Evolutionary conservation across 2,329 filamentous ascomycete species (phyloP).

Genomic region (Fusarium decemcellulare): DNA sequence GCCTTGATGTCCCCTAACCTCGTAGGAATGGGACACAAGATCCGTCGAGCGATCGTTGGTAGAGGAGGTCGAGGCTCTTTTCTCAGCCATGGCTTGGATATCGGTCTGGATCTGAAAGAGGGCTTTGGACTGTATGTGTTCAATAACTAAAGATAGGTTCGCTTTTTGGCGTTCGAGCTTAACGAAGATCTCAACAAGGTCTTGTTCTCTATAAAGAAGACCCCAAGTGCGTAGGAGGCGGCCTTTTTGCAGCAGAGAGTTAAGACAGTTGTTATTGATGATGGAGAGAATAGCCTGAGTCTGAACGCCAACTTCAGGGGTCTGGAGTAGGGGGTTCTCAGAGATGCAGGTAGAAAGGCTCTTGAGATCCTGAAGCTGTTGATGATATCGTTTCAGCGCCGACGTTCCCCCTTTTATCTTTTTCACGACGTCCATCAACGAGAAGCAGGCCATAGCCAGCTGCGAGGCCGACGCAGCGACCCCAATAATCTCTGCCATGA

Average conservation of each 20-base stretch:
- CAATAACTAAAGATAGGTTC: conserved; percentile 20
- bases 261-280: conserved; percentile 24
- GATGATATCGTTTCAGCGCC: conserved; percentile 32
- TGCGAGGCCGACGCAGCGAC: conserved; percentile 40
- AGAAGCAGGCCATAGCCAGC: conserved; percentile 26
- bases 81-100: conserved; percentile 14
- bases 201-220: conserved; percentile 11
- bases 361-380: conserved; percentile 41
- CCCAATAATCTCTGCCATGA: conserved; percentile 44
- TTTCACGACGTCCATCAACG: conserved; percentile 31
- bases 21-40: too few species aligned
- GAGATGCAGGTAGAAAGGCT: conserved; percentile 34
- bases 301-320: conserved; percentile 29
- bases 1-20: too few species aligned
- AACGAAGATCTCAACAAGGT: conserved; percentile 32
- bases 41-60: too few species aligned
- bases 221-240: conserved; percentile 6
- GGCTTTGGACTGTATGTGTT: conserved; percentile 57
- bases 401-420: conserved; percentile 43
- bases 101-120: conserved; percentile 40
- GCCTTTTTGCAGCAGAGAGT: neutral
- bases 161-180: conserved; percentile 37
- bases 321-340: conserved; percentile 42
- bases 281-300: conserved; percentile 30
- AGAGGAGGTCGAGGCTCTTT: neutral